phyloP scores from a whole-genome alignment of 371 early-diverging fungal species.

The Saksenaea oblongispora region DNA sequence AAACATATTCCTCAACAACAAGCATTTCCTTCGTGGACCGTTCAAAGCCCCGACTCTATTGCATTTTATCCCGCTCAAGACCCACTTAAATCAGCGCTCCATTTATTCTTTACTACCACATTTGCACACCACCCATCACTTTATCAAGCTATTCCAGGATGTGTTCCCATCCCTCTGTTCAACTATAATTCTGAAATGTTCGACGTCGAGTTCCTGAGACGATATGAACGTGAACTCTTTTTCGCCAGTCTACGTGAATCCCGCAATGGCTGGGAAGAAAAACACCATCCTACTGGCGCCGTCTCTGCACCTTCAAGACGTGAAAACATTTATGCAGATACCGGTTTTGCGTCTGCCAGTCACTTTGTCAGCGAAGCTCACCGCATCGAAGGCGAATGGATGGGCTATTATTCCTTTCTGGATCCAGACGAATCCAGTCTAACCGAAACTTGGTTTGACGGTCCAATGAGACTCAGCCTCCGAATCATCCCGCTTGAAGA shows the following conservation, averaged over 20 bases:
- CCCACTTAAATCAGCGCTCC: constrained; percentile 40
- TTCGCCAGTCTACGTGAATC: constrained; percentile 23
- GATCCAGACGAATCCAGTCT: constrained; percentile 28
- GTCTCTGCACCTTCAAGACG: background rate
- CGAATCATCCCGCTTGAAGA: constrained; percentile 46
- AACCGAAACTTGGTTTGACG: constrained; percentile 46
- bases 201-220: constrained; percentile 48
- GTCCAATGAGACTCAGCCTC: constrained; percentile 43
- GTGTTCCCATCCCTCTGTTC: constrained; percentile 43
- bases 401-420: constrained; percentile 49
- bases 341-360: constrained; percentile 36
- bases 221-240: constrained; percentile 40
- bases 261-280: constrained; percentile 21
- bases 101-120: constrained; percentile 45
- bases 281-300: constrained; percentile 8
- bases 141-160: constrained; percentile 40
- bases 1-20: constrained; percentile 31
- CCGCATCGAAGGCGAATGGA: constrained; percentile 50
- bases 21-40: constrained; percentile 6
- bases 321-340: constrained; percentile 30
- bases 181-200: constrained; percentile 32
- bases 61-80: constrained; percentile 47
- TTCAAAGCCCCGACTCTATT: background rate
- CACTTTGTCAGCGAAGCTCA: constrained; percentile 45
- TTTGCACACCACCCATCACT: constrained; percentile 46